phyloP scores from a whole-genome alignment of 768 basidiomycete species.

The Mycena rebaudengoi region DNA sequence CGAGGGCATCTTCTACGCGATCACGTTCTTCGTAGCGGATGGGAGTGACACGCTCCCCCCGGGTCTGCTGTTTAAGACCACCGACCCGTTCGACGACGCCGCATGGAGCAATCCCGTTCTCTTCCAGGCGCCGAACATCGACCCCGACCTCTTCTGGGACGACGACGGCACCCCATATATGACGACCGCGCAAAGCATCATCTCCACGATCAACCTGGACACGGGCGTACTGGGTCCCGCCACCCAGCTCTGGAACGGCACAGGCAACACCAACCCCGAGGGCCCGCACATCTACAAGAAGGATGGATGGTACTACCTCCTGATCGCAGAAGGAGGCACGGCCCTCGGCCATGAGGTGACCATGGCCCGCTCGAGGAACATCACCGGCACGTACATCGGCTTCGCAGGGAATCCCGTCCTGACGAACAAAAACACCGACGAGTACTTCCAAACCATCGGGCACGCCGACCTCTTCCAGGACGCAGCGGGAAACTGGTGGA shows the following conservation, averaged over 20 bases:
- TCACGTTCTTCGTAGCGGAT: conserved; percentile 11
- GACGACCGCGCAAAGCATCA: conserved; percentile 31
- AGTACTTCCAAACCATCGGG: conserved; percentile 39
- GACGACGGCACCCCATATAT: conserved; percentile 12
- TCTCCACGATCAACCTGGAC: conserved; percentile 21
- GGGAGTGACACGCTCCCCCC: conserved; percentile 18
- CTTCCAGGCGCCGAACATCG: neutral
- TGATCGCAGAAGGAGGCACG: conserved; percentile 39
- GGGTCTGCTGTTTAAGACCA: conserved; percentile 20
- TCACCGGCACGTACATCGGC: conserved; percentile 33
- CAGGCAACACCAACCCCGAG: conserved; percentile 16
- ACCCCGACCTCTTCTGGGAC: conserved; percentile 9
- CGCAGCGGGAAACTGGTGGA: conserved; percentile 37
- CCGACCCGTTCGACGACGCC: conserved; percentile 19
- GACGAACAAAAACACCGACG: conserved; percentile 28
- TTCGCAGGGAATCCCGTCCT: conserved; percentile 21
- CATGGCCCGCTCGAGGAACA: conserved; percentile 32
- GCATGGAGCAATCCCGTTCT: conserved; percentile 9
- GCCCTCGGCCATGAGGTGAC: conserved; percentile 26
- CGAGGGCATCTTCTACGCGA: neutral
- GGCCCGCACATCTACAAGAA: conserved; percentile 22
- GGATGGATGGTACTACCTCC: conserved; percentile 39
- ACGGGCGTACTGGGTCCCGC: conserved; percentile 10
- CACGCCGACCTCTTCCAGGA: conserved; percentile 42
- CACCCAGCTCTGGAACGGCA: conserved; percentile 15